phyloP scores from a whole-genome alignment of 371 early-diverging fungal species.

The Fennellomyces sp. region DNA sequence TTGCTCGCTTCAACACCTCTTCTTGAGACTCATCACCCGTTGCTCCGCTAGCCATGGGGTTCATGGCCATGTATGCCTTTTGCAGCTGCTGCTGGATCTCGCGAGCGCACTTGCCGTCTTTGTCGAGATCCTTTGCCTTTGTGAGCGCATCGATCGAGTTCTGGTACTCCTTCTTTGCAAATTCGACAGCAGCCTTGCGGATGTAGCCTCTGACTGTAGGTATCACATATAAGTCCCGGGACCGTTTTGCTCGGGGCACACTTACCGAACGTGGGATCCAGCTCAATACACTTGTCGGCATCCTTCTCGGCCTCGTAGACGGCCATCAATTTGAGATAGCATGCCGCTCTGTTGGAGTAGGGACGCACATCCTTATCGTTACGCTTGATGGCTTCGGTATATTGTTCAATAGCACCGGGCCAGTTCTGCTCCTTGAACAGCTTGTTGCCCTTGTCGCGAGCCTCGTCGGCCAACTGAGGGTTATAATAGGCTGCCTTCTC shows the following conservation, averaged over 20 bases:
- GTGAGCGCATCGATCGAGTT: conserved; percentile 86
- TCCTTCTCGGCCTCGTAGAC: conserved; percentile 95
- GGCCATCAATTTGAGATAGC: conserved; percentile 95
- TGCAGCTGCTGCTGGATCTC: conserved; percentile 84
- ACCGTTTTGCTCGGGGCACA: too few species aligned
- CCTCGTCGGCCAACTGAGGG: conserved; percentile 86
- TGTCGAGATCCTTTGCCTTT: conserved; percentile 78
- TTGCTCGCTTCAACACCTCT: conserved; percentile 84
- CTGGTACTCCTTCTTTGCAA: conserved; percentile 86
- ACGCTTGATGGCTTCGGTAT: conserved; percentile 97
- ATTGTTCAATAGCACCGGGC: conserved; percentile 91
- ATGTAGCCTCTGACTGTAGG: conserved; percentile 93
- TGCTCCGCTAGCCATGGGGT: conserved; percentile 51
- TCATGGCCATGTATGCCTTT: conserved; percentile 83
- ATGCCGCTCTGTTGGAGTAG: conserved; percentile 96
- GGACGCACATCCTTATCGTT: conserved; percentile 89
- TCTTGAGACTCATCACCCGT: conserved; percentile 63
- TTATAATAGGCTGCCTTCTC: conserved; percentile 88
- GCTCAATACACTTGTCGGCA: conserved; percentile 84
- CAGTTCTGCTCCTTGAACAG: conserved; percentile 90
- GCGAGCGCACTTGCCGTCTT: conserved; percentile 77
- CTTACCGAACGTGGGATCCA: conserved; percentile 86
- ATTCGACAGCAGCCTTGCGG: conserved; percentile 94
- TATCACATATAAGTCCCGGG: too few species aligned
- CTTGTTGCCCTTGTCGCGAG: conserved; percentile 92